Evolutionary conservation across 2,329 filamentous ascomycete species (phyloP), one percentile per base, ranked within the genome.

Genomic region (Akanthomyces uredinophilus): DNA sequence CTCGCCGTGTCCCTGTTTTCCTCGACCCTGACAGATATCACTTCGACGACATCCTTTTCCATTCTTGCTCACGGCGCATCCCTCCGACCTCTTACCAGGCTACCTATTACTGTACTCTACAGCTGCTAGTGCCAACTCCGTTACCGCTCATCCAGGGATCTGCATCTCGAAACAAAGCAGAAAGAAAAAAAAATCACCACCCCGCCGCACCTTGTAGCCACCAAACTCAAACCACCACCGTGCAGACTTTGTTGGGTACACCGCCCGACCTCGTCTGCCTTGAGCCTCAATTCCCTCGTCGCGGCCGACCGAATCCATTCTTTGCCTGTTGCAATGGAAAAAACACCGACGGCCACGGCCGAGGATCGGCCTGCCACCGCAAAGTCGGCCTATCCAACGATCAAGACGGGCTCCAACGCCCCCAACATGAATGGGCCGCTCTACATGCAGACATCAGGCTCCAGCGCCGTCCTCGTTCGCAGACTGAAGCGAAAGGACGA

Each of bases 401-500:
- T 70, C 65, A 69, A 74, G 66, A 69, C 68, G 50, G 70, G 68
- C 58, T 69, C 72, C 60, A 74, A 71, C 69, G 73, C 69, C 43
- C 66, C 72, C 62, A 79, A 77, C 66, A 82, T 82, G 78, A 82
- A 83, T 67, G 80, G 81, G 3, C 81, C 82, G n/a, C 74, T 84
- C 55, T 86, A 85, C 70, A 82, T 80, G 78, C 83, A 84, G 70
- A 80, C 75, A 32, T 78, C 77, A 39, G 72, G 74, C 67, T 78
- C 77, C 70, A 84, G 81, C 63, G 78, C 79, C 52, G 79, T 84
- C 53, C 76, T 84, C 29, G 79, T 85, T 52, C 79, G 83, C 67
- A 82, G 84, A 66, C 75, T 82, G 65, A 87, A 83, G 77, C 79
- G 80, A 71, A 87, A 86, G 73, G 84, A 86, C 57, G 83, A 88